Evolutionary conservation across 805 yeast species (phyloP).

Genomic region (Cyberlindnera saturnus): DNA sequence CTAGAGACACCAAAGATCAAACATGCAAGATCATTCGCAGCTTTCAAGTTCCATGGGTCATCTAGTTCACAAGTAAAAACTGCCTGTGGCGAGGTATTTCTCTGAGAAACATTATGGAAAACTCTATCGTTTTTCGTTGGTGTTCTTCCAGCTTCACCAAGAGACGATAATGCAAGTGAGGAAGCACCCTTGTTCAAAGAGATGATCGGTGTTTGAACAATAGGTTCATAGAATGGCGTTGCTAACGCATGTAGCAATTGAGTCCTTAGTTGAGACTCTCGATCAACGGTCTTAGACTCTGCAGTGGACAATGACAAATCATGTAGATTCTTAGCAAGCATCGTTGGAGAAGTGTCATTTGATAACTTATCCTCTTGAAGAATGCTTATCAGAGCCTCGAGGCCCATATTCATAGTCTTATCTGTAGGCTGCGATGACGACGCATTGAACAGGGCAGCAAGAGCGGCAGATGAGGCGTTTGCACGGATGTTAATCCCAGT

Average conservation of each 20-base stretch:
- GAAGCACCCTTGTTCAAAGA: conserved; percentile 23
- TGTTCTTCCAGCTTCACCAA: conserved; percentile 7
- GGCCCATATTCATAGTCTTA: conserved; percentile 12
- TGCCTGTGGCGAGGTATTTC: conserved; percentile 73
- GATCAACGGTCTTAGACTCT: conserved; percentile 4
- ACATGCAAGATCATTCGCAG: conserved; percentile 88
- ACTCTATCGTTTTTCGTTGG: conserved; percentile 33
- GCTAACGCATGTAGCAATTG: conserved; percentile 58
- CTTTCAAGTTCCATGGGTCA: conserved; percentile 74
- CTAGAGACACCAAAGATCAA: conserved; percentile 78
- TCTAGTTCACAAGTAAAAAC: conserved; percentile 72
- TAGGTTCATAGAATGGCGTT: conserved; percentile 45
- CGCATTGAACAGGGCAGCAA: conserved; percentile 28
- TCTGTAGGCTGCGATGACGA: conserved; percentile 2
- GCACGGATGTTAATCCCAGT: conserved; percentile 24
- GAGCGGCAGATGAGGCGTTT: conserved; percentile 36
- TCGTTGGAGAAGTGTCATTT: conserved; percentile 27
- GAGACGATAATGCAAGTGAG: conserved; percentile 26
- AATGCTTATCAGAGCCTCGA: conserved; percentile 43
- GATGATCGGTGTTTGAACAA: conserved; percentile 21
- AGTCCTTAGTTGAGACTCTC: conserved; percentile 26
- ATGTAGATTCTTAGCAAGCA: conserved; percentile 47
- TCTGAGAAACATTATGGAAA: conserved; percentile 64
- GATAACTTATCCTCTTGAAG: conserved; percentile 32
- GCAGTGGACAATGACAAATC: conserved; percentile 45